phyloP scores from a whole-genome alignment of 768 basidiomycete species.

The button mushroom (Agaricus bisporus) region DNA sequence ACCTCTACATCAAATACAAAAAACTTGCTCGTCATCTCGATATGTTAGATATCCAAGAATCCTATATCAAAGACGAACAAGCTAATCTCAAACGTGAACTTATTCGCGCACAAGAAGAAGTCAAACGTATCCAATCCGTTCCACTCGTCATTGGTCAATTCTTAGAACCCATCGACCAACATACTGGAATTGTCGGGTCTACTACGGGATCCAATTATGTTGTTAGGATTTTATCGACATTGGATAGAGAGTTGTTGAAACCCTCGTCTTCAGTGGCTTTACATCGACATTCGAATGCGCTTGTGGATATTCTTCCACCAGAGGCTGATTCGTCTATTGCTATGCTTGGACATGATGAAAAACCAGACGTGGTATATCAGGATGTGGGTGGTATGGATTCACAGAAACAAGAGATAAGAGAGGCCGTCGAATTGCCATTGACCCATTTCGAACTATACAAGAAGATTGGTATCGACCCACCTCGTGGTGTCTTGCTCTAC shows the following conservation, averaged over 20 bases:
- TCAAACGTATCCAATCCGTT: constrained; percentile 97
- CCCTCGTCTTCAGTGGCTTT: constrained; percentile 97
- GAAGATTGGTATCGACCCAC: constrained; percentile 99
- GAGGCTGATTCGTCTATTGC: constrained; percentile 97
- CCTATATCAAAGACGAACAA: constrained; percentile 98
- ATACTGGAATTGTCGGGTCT: constrained; percentile 93
- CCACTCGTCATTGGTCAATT: constrained; percentile 99
- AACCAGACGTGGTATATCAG: constrained; percentile 87
- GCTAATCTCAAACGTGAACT: constrained; percentile 97
- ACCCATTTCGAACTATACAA: constrained; percentile 98
- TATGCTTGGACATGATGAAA: constrained; percentile 92
- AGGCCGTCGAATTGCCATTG: constrained; percentile 94
- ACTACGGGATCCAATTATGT: constrained; percentile 99
- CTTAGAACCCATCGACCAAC: constrained; percentile 97
- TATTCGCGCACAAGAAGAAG: constrained; percentile 97
- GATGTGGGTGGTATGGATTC: constrained; percentile 97
- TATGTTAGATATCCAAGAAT: constrained; percentile 90
- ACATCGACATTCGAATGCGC: constrained; percentile 96
- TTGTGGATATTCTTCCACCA: constrained; percentile 96
- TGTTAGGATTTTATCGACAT: constrained; percentile 92
- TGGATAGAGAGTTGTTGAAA: constrained; percentile 95
- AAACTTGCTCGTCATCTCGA: constrained; percentile 92
- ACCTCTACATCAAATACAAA: constrained; percentile 97
- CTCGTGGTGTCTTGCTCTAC: constrained; percentile 92
- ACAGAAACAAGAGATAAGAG: constrained; percentile 98